Conservation (phyloP, 2,329 filamentous ascomycete genomes). For the Penicillium aurantiogriseum region DNA sequence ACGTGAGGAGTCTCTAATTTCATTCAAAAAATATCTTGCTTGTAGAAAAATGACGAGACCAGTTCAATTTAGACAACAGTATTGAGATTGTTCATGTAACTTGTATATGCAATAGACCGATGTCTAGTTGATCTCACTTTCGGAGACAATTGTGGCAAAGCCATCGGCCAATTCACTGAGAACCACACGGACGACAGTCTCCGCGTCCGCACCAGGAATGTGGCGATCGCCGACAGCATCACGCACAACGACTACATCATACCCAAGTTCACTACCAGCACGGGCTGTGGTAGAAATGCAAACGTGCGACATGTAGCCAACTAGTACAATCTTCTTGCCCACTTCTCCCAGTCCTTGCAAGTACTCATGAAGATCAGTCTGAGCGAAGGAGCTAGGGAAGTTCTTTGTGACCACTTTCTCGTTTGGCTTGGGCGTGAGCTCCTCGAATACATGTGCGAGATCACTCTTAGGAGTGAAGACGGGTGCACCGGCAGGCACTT, state of each 20-base stretch:
- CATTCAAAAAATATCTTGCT: too few relatives aligned
- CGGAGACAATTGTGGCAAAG: constrained; percentile 60
- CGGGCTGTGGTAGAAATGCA: constrained; percentile 63
- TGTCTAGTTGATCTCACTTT: not conserved
- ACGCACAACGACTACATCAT: constrained; percentile 60
- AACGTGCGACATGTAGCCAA: constrained; percentile 54
- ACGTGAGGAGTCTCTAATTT: not conserved
- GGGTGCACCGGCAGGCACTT: constrained; percentile 59
- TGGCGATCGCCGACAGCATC: constrained; percentile 66
- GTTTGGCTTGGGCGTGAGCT: constrained; percentile 53
- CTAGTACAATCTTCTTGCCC: constrained; percentile 59
- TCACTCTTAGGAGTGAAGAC: constrained; percentile 64
- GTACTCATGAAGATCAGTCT: constrained; percentile 58
- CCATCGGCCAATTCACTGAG: constrained; percentile 62
- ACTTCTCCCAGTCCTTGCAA: constrained; percentile 48
- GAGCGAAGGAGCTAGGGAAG: constrained; percentile 59
- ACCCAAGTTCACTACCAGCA: constrained; percentile 59
- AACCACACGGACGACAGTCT: constrained; percentile 52
- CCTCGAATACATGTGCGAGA: constrained; percentile 61
- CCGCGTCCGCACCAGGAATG: constrained; percentile 58
- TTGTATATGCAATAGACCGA: too few relatives aligned
- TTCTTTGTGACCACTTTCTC: constrained; percentile 62
- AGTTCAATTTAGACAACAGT: not conserved
- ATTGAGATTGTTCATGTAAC: not conserved
- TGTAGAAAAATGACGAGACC: too few relatives aligned